A percentile compares a stretch with the other conserved stretches of the same genome.
phyloP scores from a whole-genome alignment of 768 basidiomycete genomes.

The Rhizopogon vesiculosus region DNA sequence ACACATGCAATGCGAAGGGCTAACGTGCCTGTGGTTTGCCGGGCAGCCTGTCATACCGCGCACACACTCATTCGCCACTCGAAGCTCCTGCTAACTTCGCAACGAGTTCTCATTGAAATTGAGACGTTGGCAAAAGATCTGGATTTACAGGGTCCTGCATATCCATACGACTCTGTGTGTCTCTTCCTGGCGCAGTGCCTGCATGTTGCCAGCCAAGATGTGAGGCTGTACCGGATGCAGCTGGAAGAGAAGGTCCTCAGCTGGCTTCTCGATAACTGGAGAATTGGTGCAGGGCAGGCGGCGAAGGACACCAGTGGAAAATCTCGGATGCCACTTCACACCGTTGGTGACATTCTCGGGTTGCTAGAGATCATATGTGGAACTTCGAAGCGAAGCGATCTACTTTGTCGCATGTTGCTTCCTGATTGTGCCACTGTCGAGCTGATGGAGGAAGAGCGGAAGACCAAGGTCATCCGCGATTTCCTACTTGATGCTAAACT shows the following conservation, averaged over 20 bases:
- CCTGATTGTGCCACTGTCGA: conserved; percentile 69
- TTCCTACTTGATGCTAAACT: conserved; percentile 66
- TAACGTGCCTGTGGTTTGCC: conserved; percentile 62
- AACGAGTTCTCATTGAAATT: conserved; percentile 65
- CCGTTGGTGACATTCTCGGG: conserved; percentile 54
- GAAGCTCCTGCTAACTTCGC: conserved; percentile 43
- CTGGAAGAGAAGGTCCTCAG: conserved; percentile 81
- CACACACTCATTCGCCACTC: conserved; percentile 46
- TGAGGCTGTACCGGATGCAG: conserved; percentile 76
- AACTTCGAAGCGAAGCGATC: conserved; percentile 38
- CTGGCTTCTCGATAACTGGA: conserved; percentile 80
- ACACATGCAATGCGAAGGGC: conserved; percentile 73
- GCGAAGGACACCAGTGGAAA: conserved; percentile 31
- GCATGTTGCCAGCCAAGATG: conserved; percentile 72
- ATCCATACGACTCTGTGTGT: conserved; percentile 89
- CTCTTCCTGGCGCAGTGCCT: conserved; percentile 69
- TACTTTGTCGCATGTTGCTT: conserved; percentile 48
- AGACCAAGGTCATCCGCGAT: conserved; percentile 57
- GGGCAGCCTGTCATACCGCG: conserved; percentile 75
- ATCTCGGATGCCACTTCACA: conserved; percentile 45
- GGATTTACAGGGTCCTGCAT: conserved; percentile 85
- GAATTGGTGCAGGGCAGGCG: conserved; percentile 32
- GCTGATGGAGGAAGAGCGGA: conserved; percentile 52
- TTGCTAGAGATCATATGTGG: conserved; percentile 66
- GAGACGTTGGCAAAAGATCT: conserved; percentile 78